phyloP scores from a whole-genome alignment of 768 basidiomycete genomes.

The Suillus alpinus region DNA sequence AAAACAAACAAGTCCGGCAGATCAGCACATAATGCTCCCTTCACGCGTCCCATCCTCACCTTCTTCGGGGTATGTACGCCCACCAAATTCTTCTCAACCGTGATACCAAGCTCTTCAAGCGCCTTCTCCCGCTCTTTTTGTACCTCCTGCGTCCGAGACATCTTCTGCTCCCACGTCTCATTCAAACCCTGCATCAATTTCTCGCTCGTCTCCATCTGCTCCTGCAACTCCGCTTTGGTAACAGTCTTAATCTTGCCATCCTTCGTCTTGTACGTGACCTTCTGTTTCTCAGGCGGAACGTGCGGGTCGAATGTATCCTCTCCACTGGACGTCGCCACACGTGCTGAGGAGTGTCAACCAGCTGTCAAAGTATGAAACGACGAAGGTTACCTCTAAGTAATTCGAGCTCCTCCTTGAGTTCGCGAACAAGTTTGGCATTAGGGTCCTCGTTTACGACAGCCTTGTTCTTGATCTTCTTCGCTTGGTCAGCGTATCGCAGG shows the following conservation, averaged over 20 bases:
- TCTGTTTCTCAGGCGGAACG: conserved; percentile 91
- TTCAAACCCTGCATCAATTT: conserved; percentile 92
- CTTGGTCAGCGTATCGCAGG: conserved; percentile 95
- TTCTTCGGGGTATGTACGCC: conserved; percentile 98
- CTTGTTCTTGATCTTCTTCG: conserved; percentile 99
- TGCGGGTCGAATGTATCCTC: conserved; percentile 84
- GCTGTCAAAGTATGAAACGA: neutral
- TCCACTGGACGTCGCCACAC: conserved; percentile 63
- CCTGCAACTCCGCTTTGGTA: conserved; percentile 95
- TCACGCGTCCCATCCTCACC: conserved; percentile 36
- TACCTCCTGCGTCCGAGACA: conserved; percentile 87
- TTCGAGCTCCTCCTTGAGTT: conserved; percentile 98
- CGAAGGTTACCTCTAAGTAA: conserved; percentile 69
- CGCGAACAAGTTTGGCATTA: conserved; percentile 96
- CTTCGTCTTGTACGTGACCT: conserved; percentile 90
- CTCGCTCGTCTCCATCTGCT: conserved; percentile 94
- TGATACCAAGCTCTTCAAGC: conserved; percentile 95
- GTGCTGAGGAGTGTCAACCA: conserved; percentile 42
- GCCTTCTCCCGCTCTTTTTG: conserved; percentile 98
- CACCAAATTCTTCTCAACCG: conserved; percentile 93
- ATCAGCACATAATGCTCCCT: conserved; percentile 5
- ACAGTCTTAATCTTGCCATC: conserved; percentile 94
- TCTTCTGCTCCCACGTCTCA: conserved; percentile 96
- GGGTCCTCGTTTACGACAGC: conserved; percentile 99
- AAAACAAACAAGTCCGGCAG: conserved; percentile 12